These are phyloP conservation scores for Suhomyces taliae DNA, from an alignment of 1,139 yeast species.

Conservation along the genomic window DNA sequence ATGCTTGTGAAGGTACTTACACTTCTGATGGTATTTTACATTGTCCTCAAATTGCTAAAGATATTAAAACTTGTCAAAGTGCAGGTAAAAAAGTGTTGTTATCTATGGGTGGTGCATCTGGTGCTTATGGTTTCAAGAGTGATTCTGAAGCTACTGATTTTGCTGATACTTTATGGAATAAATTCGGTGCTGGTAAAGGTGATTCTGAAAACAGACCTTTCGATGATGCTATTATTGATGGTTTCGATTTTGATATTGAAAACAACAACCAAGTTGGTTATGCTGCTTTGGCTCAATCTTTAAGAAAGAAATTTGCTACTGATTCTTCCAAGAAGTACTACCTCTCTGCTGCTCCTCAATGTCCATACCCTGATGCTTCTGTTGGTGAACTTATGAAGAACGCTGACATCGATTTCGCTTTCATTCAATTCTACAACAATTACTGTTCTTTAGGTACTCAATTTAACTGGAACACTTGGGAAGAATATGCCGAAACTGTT, in stretches of 20 bases:
- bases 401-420: conserved; percentile 78
- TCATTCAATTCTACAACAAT: conserved; percentile 92
- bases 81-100: conserved; percentile 75
- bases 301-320: conserved; percentile 56
- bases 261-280: conserved; percentile 52
- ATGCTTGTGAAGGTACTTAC: conserved; percentile 57
- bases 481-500: conserved; percentile 55
- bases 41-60: conserved; percentile 67
- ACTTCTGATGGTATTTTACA: conserved; percentile 52
- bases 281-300: conserved; percentile 57
- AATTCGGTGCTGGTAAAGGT: conserved; percentile 60
- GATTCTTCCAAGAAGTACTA: conserved; percentile 65
- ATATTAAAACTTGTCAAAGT: conserved; percentile 79
- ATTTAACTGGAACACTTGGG: conserved; percentile 91
- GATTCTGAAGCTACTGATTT: conserved; percentile 65
- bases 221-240: conserved; percentile 49
- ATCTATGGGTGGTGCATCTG: conserved; percentile 87
- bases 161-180: conserved; percentile 80
- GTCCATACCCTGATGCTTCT: conserved; percentile 87
- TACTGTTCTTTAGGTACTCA: conserved; percentile 60
- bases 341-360: conserved; percentile 93
- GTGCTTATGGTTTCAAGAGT: conserved; percentile 68
- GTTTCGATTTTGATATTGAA: conserved; percentile 50
- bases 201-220: conserved; percentile 61
- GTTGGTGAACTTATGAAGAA: conserved; percentile 65